Evolutionary conservation across 1,139 yeast genomes (phyloP), one percentile per base, ranked within the genome.

Genomic region (Suhomyces guaymorum): DNA sequence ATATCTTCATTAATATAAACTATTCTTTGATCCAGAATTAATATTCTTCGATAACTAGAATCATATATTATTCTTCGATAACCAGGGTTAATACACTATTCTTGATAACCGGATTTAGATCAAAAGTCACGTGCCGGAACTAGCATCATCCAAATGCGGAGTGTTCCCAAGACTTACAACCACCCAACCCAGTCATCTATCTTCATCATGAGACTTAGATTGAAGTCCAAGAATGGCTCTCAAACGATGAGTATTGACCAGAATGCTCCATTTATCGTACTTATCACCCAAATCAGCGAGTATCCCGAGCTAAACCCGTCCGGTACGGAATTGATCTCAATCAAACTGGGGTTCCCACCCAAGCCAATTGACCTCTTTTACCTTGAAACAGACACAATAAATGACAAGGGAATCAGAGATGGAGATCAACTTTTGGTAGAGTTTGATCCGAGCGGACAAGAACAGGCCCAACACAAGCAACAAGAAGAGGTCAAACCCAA

Each of bases 271-370:
- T 33, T 36, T 10, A 35, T 30, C 8, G 51, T 53, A 15, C 54
- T 64, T 20, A 23, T 56, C 4, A 35, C 35, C 2, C 50, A 46
- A 18, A 33, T 60, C 4, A 38, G 46, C 24, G 30, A 39, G 3
- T 30, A 37, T 25, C 35, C 27, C 13, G 46, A 47, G 11, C 38
- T 54, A 28, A 46, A 56, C 30, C 44, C 46, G 4, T 42, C 41
- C 7, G 35, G 32, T 1, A 29, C 41, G 4, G 46, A 40, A 12
- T 26, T 37, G 2, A 41, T 55, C 2, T 31, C 50, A 14, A 56
- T 81, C 32, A 71, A 73, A 42, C 58, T 51, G 18, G 90, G 89
- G 8, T 82, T 75, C 46, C 90, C 90, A 2, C 86, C 86, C 0
- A 70, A 63, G 43, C 44, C 61, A 3, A 43, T 82, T 2, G 64